phyloP scores from a whole-genome alignment of 2,329 filamentous ascomycete genomes.

The Penicillium freii region DNA sequence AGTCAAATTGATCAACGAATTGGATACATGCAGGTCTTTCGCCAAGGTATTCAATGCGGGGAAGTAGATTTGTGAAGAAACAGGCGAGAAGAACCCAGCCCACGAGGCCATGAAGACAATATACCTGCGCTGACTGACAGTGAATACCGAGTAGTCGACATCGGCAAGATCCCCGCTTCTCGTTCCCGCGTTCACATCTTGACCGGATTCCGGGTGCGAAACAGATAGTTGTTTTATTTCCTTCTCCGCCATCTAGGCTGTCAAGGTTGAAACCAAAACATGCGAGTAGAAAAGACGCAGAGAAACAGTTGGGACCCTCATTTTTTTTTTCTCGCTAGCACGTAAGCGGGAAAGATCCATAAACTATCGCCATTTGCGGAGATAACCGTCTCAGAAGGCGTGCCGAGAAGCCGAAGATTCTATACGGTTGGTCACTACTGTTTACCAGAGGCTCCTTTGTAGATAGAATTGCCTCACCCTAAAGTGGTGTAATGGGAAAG shows the following conservation, averaged over 20 bases:
- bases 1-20: slow-evolving; percentile 28
- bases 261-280: background rate
- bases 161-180: slow-evolving; percentile 8
- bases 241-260: slow-evolving; percentile 5
- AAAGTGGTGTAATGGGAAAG: background rate
- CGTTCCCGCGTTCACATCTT: slow-evolving; percentile 8
- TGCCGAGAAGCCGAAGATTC: slow-evolving; percentile 23
- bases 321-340: slow-evolving; percentile 4
- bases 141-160: slow-evolving; percentile 36
- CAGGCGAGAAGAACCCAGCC: slow-evolving; percentile 45
- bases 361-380: slow-evolving; percentile 12
- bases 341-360: slow-evolving; percentile 3
- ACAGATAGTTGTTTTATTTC: background rate
- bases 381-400: background rate
- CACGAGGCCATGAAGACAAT: slow-evolving; percentile 32
- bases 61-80: slow-evolving; percentile 48
- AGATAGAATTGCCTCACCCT: background rate
- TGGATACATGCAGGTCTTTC: slow-evolving; percentile 29
- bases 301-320: background rate
- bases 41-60: slow-evolving; percentile 40
- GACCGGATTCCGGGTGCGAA: slow-evolving; percentile 8
- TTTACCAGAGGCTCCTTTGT: background rate
- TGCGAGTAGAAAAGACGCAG: background rate
- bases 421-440: background rate
- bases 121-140: slow-evolving; percentile 26